A percentile compares a stretch with the other conserved stretches of the same genome.
Conservation (phyloP, 352 stramenopile genomes). For the Phytopythium kandeliae region DNA sequence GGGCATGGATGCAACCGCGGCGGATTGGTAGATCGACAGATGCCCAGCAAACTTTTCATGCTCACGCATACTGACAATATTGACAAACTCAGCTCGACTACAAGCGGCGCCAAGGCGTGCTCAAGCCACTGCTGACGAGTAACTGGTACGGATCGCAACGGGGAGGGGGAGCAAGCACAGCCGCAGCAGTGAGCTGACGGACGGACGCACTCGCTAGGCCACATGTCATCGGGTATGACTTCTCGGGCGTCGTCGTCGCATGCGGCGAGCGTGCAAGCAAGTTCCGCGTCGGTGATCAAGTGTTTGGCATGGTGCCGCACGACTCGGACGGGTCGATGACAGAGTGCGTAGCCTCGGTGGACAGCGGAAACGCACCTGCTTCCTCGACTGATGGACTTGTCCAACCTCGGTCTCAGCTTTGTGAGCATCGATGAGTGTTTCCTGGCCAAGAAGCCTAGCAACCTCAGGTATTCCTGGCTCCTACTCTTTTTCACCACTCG, state of each 20-base stretch:
- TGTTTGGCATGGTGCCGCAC: conserved; percentile 71
- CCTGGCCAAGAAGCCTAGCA: conserved; percentile 60
- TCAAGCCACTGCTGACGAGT: conserved; percentile 54
- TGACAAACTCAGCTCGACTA: conserved; percentile 61
- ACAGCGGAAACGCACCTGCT: too few relatives aligned
- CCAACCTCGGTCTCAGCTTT: conserved; percentile 24
- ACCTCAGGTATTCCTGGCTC: too few relatives aligned
- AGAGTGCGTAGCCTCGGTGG: conserved; percentile 33
- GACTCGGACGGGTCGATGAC: conserved; percentile 53
- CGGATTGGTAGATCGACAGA: too few relatives aligned
- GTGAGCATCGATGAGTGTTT: conserved; percentile 47
- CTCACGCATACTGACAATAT: conserved; percentile 2
- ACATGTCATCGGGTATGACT: conserved; percentile 64
- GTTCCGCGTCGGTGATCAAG: conserved; percentile 53
- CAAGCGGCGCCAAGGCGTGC: conserved; percentile 64
- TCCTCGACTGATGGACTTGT: not conserved
- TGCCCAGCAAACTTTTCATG: too few relatives aligned
- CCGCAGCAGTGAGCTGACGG: not conserved
- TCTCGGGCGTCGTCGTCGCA: conserved; percentile 52
- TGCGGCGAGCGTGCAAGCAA: conserved; percentile 49
- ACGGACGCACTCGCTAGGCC: conserved; percentile 27
- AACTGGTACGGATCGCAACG: conserved; percentile 14
- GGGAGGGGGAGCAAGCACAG: not conserved
- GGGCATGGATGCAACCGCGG: too few relatives aligned
- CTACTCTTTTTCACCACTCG: too few relatives aligned